Conservation (phyloP, 257 asterid genomes). For the Thymus mandschuricus region DNA sequence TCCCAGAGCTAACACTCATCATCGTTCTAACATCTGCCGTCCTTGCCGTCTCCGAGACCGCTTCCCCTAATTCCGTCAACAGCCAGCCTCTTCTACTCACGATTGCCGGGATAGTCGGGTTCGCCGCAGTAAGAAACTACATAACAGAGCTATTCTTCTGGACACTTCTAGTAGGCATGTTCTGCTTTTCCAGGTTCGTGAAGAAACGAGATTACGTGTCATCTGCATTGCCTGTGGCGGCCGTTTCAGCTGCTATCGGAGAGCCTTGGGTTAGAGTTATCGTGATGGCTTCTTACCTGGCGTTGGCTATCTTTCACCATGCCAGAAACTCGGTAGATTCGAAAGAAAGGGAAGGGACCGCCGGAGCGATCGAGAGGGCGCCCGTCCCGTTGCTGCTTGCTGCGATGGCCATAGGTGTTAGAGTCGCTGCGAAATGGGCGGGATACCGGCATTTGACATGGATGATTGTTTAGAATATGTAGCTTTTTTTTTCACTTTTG, state of each 20-base stretch:
- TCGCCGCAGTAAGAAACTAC: constrained; percentile 75
- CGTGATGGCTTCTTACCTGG: constrained; percentile 55
- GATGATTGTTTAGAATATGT: constrained; percentile 68
- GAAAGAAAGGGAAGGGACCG: constrained; percentile 34
- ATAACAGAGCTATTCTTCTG: constrained; percentile 81
- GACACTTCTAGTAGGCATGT: constrained; percentile 68
- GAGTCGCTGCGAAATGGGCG: constrained; percentile 86
- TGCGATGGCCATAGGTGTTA: constrained; percentile 75
- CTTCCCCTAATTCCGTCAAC: constrained; percentile 76
- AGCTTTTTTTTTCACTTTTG: neutral
- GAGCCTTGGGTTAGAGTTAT: constrained; percentile 89
- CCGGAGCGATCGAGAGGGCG: constrained; percentile 42
- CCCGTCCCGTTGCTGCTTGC: constrained; percentile 79
- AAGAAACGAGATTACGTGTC: constrained; percentile 80
- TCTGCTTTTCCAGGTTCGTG: constrained; percentile 56
- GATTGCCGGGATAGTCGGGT: constrained; percentile 72
- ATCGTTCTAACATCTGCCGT: constrained; percentile 67
- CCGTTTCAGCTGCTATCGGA: constrained; percentile 82
- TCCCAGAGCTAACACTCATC: constrained; percentile 65
- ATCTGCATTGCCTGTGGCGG: constrained; percentile 77
- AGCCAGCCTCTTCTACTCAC: constrained; percentile 78
- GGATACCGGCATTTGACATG: constrained; percentile 97
- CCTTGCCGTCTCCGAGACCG: constrained; percentile 71
- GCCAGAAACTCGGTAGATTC: constrained; percentile 36
- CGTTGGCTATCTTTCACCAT: constrained; percentile 61